A percentile compares a stretch with the other conserved stretches of the same genome.
phyloP scores from a whole-genome alignment of 192 early-diverging fungal species.

The Spinellus fusiger region DNA sequence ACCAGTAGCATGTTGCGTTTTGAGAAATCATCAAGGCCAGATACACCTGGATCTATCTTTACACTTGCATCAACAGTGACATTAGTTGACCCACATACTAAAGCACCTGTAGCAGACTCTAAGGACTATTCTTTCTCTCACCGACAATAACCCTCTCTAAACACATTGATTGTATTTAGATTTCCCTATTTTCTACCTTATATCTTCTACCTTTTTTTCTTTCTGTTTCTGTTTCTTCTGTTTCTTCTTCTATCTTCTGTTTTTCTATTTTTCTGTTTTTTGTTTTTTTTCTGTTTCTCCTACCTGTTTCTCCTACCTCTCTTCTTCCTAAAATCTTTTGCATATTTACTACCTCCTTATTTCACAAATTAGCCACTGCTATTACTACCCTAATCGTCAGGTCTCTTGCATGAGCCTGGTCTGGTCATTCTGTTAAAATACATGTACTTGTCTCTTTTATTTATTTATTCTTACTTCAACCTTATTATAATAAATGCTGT shows the following conservation, averaged over 20 bases:
- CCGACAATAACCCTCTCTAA: not conserved
- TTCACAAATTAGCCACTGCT: no score
- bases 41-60: conserved; percentile 13
- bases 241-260: not conserved
- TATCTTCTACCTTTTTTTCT: not conserved
- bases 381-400: no score
- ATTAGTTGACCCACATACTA: conserved; percentile 7
- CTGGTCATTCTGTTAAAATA: not conserved
- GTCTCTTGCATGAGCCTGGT: not conserved
- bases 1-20: not conserved
- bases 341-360: not conserved
- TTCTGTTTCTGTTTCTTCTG: not conserved
- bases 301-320: not conserved
- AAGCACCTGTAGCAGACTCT: not conserved
- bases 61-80: conserved; percentile 18
- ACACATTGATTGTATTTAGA: not conserved
- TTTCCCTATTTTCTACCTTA: not conserved
- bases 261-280: not conserved
- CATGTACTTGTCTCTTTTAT: not conserved
- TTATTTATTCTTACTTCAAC: not conserved
- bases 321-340: not conserved
- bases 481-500: not conserved
- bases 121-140: not conserved
- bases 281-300: not conserved
- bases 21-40: not conserved